Evolutionary conservation across 768 basidiomycete species (phyloP).

Genomic region (Mycena venus): DNA sequence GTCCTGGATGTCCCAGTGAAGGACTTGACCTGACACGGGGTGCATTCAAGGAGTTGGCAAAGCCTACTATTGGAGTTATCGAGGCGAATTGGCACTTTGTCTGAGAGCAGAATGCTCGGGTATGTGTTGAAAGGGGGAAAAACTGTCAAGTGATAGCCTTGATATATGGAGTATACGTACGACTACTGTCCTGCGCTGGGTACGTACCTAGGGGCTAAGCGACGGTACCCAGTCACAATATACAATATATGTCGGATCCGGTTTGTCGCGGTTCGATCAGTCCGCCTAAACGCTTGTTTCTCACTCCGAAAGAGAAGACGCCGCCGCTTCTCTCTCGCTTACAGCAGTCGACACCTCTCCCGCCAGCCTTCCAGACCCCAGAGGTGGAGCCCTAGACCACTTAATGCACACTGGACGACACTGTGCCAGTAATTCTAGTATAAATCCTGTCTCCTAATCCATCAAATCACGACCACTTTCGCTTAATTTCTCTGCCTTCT

Average conservation of each 20-base stretch:
- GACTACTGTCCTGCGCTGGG: slow-evolving; percentile 11
- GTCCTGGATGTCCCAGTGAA: too few species aligned
- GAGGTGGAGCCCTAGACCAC: background rate
- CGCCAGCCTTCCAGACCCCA: background rate
- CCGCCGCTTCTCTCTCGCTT: background rate
- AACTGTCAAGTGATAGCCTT: too few species aligned
- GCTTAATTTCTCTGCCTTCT: background rate
- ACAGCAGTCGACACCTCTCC: background rate
- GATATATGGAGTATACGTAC: too few species aligned
- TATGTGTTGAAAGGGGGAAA: too few species aligned
- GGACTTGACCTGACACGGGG: too few species aligned
- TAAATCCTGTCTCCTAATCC: background rate
- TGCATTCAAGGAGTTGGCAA: too few species aligned
- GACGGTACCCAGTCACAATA: slow-evolving; percentile 27
- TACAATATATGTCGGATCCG: slow-evolving; percentile 10
- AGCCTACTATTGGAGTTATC: too few species aligned
- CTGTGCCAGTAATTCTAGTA: background rate
- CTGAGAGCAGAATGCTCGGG: too few species aligned
- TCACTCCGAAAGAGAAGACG: background rate
- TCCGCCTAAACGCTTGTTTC: background rate
- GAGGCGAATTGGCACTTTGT: too few species aligned
- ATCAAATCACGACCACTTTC: background rate
- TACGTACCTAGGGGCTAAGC: too few species aligned
- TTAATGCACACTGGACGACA: background rate
- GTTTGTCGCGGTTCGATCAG: background rate